These are phyloP conservation scores for Globisporangium paddicum DNA, from an alignment of 352 stramenopile species.

Conservation along the genomic window DNA sequence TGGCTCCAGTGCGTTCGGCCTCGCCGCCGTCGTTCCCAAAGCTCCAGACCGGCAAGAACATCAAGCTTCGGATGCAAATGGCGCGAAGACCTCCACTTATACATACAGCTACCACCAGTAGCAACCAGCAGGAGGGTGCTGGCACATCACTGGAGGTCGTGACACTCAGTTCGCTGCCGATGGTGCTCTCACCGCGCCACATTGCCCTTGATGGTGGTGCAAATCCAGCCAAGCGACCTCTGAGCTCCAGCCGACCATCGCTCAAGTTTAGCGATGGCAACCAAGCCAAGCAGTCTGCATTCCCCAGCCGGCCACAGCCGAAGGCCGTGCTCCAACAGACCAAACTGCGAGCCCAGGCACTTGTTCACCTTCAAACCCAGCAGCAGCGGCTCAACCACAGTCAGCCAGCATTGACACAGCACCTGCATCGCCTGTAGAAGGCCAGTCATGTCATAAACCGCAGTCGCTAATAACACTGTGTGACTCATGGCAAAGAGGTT, in stretches of 20 bases:
- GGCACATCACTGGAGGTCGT: neutral
- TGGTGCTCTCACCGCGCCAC: slow-evolving; percentile 7
- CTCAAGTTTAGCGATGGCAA: neutral
- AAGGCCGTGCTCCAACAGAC: slow-evolving; percentile 17
- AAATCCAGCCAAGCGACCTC: neutral
- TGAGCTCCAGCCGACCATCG: neutral
- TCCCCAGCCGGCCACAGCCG: neutral
- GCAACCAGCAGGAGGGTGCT: neutral
- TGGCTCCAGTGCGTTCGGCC: neutral
- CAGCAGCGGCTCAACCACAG: slow-evolving; percentile 4
- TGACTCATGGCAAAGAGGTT: neutral
- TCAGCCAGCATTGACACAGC: slow-evolving; percentile 16
- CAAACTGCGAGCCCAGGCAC: slow-evolving; percentile 17
- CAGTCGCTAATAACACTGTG: slow-evolving; percentile 22
- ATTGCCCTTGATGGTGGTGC: neutral
- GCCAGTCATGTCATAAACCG: slow-evolving; percentile 12
- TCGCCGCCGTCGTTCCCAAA: neutral
- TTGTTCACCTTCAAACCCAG: slow-evolving; percentile 18
- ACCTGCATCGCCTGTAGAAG: slow-evolving; percentile 21
- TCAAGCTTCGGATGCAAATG: neutral
- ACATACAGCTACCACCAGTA: neutral
- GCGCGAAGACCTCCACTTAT: neutral
- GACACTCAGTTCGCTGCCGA: neutral
- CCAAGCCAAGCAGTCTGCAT: neutral
- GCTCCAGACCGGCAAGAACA: neutral